These are phyloP conservation scores for Amaranthus hypochondriacus DNA, from an alignment of 148 eudicot genomes.

Conservation along the genomic window DNA sequence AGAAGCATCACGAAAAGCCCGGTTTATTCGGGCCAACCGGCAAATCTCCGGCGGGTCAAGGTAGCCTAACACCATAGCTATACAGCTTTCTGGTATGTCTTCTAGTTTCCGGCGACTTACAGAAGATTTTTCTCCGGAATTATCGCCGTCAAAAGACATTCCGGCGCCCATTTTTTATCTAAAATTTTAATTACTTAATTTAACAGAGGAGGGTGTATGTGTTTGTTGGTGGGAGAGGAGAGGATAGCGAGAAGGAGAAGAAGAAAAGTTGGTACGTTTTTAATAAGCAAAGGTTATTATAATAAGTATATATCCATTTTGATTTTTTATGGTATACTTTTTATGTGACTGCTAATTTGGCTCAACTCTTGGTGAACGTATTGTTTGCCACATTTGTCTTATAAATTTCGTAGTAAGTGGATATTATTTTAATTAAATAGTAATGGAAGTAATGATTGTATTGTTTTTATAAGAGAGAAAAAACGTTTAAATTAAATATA, in stretches of 20 bases:
- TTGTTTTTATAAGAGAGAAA: no score
- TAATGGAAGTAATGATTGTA: no score
- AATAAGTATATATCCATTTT: not conserved
- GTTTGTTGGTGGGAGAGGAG: not conserved
- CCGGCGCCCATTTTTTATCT: conserved; percentile 24
- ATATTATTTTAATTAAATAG: no score
- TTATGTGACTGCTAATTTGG: conserved; percentile 8
- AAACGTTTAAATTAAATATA: no score
- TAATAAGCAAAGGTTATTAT: not conserved
- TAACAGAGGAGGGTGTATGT: not conserved
- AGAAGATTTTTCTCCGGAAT: not conserved
- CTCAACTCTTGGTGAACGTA: not conserved
- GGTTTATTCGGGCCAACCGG: conserved; percentile 57
- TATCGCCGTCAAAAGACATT: conserved; percentile 2
- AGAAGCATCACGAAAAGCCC: conserved; percentile 69
- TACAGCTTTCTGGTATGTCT: conserved; percentile 79
- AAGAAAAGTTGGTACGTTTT: not conserved
- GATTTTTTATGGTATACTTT: not conserved
- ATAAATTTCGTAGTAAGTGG: no score
- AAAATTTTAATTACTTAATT: not conserved
- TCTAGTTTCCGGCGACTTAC: conserved; percentile 39
- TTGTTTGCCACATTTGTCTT: no score
- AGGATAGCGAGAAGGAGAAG: not conserved
- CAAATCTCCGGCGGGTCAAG: conserved; percentile 85
- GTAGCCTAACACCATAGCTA: conserved; percentile 57